Evolutionary conservation across 805 yeast genomes (phyloP).

Genomic region (Wickerhamomyces subpelliculosus): DNA sequence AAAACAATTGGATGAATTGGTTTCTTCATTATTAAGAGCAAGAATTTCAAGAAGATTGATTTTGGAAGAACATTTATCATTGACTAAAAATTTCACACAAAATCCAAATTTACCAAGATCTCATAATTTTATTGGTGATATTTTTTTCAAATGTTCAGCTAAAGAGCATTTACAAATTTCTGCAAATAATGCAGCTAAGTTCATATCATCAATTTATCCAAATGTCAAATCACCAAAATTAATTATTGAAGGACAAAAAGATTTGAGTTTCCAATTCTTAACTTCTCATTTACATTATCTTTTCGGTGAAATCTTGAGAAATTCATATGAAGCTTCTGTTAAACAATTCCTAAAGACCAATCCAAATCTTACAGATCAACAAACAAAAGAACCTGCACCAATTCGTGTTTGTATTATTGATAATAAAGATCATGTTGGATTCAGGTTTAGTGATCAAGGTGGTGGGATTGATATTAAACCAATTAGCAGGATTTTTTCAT

Average conservation of each 20-base stretch:
- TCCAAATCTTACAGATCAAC: slow-evolving; percentile 24
- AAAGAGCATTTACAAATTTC: slow-evolving; percentile 56
- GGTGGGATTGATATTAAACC: slow-evolving; percentile 71
- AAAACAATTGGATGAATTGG: slow-evolving; percentile 58
- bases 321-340: slow-evolving; percentile 78
- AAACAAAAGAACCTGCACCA: slow-evolving; percentile 48
- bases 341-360: slow-evolving; percentile 30
- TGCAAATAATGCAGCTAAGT: slow-evolving; percentile 40
- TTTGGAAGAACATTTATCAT: slow-evolving; percentile 83
- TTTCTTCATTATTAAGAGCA: slow-evolving; percentile 74
- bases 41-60: slow-evolving; percentile 86
- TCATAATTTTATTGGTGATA: slow-evolving; percentile 56
- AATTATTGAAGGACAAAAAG: slow-evolving; percentile 64
- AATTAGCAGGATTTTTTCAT: slow-evolving; percentile 73
- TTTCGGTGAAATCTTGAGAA: slow-evolving; percentile 81
- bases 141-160: slow-evolving; percentile 74
- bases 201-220: slow-evolving; percentile 46
- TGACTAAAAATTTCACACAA: slow-evolving; percentile 55
- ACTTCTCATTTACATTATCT: slow-evolving; percentile 82
- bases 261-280: slow-evolving; percentile 71
- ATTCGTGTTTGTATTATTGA: slow-evolving; percentile 70
- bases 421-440: slow-evolving; percentile 57
- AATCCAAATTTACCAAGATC: slow-evolving; percentile 43
- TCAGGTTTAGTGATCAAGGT: slow-evolving; percentile 83
- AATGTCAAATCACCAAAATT: slow-evolving; percentile 63